Percentiles rank a stretch among this genome's conserved stretches.
phyloP scores from a whole-genome alignment of 2,329 filamentous ascomycete genomes.

The Cryphonectria radicalis region DNA sequence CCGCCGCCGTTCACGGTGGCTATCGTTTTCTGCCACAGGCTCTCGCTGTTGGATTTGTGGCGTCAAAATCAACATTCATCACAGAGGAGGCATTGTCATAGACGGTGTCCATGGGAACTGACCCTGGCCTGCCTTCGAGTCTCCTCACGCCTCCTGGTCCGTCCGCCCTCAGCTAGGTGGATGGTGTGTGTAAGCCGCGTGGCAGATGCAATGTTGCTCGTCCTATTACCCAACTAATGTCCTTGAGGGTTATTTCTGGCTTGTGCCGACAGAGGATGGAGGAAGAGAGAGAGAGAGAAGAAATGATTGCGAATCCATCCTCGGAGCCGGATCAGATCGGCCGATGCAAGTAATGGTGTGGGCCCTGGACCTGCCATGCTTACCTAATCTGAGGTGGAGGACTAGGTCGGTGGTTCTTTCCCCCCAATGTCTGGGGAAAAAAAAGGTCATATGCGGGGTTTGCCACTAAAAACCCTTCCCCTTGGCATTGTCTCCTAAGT shows the following conservation, averaged over 20 bases:
- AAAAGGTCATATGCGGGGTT: conserved; percentile 3
- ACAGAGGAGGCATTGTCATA: not conserved
- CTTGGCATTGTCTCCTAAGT: not conserved
- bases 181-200: not conserved
- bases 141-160: too few relatives aligned
- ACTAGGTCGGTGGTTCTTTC: not conserved
- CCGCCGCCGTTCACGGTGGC: not conserved
- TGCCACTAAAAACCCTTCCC: not conserved
- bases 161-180: not conserved
- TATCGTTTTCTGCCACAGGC: not conserved
- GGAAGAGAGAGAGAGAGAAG: not conserved
- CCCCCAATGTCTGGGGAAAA: not conserved
- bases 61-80: not conserved
- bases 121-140: not conserved
- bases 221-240: not conserved
- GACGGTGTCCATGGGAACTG: not conserved
- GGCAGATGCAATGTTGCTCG: not conserved
- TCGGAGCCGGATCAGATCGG: not conserved
- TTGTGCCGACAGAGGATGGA: not conserved
- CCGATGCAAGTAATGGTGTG: not conserved
- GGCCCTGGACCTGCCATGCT: not conserved
- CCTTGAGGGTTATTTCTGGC: not conserved
- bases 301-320: too few relatives aligned
- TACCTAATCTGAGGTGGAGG: not conserved
- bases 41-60: not conserved